A percentile compares a stretch with the other conserved stretches of the same genome.
phyloP scores from a whole-genome alignment of 495 filamentous ascomycete species.

The Cercophora samala region DNA sequence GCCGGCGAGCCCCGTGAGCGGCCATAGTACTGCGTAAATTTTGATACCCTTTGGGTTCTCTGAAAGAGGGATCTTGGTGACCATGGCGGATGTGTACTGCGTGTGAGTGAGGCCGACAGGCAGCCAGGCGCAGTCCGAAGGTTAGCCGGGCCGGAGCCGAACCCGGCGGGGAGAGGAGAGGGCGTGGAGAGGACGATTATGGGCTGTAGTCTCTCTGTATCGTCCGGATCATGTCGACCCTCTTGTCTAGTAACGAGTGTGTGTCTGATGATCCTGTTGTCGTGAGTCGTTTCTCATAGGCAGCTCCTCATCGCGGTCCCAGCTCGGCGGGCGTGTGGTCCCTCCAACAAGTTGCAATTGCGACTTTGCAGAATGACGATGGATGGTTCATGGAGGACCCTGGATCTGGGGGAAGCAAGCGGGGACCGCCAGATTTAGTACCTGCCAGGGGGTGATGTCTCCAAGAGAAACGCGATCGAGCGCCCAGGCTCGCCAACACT shows the following conservation, averaged over 20 bases:
- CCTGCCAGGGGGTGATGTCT: not conserved
- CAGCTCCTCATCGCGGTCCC: not conserved
- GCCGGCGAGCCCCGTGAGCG: slow-evolving; percentile 24
- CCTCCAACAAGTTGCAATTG: slow-evolving; percentile 4
- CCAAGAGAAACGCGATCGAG: not conserved
- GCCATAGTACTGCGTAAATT: slow-evolving; percentile 26
- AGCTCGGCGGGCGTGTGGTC: not conserved
- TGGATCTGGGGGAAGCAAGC: slow-evolving; percentile 3
- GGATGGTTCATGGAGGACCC: slow-evolving; percentile 7
- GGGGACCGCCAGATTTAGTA: slow-evolving; percentile 1
- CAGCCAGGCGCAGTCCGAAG: not conserved
- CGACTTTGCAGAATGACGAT: slow-evolving; percentile 2
- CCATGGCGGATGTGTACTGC: slow-evolving; percentile 9
- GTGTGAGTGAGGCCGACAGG: slow-evolving; percentile 1
- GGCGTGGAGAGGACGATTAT: not conserved
- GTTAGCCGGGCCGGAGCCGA: slow-evolving; percentile 2
- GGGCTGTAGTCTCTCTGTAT: not conserved
- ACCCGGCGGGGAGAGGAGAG: slow-evolving; percentile 1
- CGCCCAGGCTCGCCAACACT: not conserved
- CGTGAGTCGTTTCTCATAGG: not conserved
- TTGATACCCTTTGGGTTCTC: slow-evolving; percentile 12
- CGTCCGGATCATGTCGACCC: not conserved
- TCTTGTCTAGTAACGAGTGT: not conserved
- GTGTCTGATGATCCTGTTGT: not conserved
- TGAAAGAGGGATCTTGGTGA: slow-evolving; percentile 12